Base-by-base conservation (phyloP, 306 rosid species). In the Begonia peltatifolia region DNA sequence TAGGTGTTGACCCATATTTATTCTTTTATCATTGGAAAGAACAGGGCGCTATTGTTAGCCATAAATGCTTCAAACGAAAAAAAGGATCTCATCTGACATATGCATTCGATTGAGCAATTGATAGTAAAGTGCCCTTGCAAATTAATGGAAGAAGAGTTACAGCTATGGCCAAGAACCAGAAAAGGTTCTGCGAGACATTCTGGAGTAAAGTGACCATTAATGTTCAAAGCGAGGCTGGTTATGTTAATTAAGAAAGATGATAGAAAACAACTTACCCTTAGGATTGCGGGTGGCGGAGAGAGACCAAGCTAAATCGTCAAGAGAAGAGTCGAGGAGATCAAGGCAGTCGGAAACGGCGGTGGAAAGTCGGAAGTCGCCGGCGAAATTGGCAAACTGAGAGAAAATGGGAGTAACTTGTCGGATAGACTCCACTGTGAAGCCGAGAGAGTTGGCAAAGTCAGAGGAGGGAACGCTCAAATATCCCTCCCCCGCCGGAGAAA, bases 271-370 rank as follows among this genome's bases (percentile, higher is more conserved):
- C 38, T 30, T 44, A 12, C 48, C 48, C 6, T 44, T 44, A 10
- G 80, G 84, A 42, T 46, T 63, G 63, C 79, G 68, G 17, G 82
- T 22, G 3, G 87, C 90, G 44, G 90, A 74, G 47, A 68, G 44
- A 4, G 96, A 53, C 87, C 84, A 68, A 9, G 18, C 35, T 55
- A 83, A 66, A 38, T 58, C 74, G 5, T 87, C 90, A 4, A 67
- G 41, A 20, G 94, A 74, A 54, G 65, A 51, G 16, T 87, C 87
- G 2, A 87, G 78, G 56, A 87, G 71, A 15, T 83, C 90, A 5
- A 81, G 61, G 58, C 96, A 87, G 68, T 84, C 92, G 6, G 69
- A 63, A 57, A 87, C 52, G 73, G 96, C 94, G 14, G 58, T 68
- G 8, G 94, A 58, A 51, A 76, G 69, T 11, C 80, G 90, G 6